Evolutionary conservation across 495 filamentous ascomycete genomes (phyloP).

Genomic region (Amniculicola lignicola): DNA sequence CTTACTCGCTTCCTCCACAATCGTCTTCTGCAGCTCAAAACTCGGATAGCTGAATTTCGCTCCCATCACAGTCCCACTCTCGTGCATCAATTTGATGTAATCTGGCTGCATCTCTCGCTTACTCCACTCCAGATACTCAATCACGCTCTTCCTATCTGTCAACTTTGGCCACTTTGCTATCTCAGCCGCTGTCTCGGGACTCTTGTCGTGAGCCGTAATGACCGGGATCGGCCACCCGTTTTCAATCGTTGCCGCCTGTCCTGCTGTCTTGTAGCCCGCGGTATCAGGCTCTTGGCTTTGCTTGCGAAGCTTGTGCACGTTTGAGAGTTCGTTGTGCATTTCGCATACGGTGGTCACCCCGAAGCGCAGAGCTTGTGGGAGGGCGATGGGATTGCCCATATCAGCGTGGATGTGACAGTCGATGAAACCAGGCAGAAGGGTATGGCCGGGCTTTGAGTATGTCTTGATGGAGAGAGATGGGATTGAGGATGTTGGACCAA

Average conservation of each 20-base stretch:
- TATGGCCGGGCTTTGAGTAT: slow-evolving; percentile 39
- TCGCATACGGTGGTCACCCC: slow-evolving; percentile 42
- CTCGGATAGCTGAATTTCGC: slow-evolving; percentile 33
- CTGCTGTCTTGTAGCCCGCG: slow-evolving; percentile 38
- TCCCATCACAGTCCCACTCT: slow-evolving; percentile 37
- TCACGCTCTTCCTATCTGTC: slow-evolving; percentile 30
- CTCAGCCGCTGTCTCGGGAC: slow-evolving; percentile 31
- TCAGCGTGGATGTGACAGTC: slow-evolving; percentile 42
- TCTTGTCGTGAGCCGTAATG: slow-evolving; percentile 36
- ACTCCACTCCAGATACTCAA: slow-evolving; percentile 34
- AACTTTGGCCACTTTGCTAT: slow-evolving; percentile 42
- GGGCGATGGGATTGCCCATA: slow-evolving; percentile 34
- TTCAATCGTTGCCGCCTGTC: slow-evolving; percentile 39
- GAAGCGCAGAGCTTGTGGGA: slow-evolving; percentile 40
- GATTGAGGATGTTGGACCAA: slow-evolving; percentile 16
- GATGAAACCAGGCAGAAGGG: slow-evolving; percentile 41
- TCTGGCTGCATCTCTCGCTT: slow-evolving; percentile 33
- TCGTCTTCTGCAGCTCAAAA: slow-evolving; percentile 37
- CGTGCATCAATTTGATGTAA: slow-evolving; percentile 45
- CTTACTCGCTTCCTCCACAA: slow-evolving; percentile 38
- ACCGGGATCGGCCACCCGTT: slow-evolving; percentile 42
- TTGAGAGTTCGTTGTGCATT: slow-evolving; percentile 39
- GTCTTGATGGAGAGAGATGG: slow-evolving; percentile 12
- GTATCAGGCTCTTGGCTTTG: slow-evolving; percentile 35
- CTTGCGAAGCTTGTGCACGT: slow-evolving; percentile 54